phyloP scores from a whole-genome alignment of 306 rosid genomes.

The Acacia melanoxylon region DNA sequence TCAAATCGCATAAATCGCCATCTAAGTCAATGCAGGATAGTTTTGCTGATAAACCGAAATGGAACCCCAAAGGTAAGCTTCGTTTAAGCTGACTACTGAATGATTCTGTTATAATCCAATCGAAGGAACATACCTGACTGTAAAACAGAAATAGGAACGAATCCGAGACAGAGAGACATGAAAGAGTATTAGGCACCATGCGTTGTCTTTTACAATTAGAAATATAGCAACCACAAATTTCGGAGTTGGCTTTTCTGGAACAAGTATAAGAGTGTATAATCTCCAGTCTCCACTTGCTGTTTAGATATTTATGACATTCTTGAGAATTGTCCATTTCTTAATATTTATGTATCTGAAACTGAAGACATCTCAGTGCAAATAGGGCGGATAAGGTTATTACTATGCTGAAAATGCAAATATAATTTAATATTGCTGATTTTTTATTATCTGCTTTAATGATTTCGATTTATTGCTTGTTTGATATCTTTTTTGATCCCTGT shows the following conservation, averaged over 20 bases:
- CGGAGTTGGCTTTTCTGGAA: slow-evolving; percentile 65
- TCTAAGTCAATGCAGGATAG: slow-evolving; percentile 17
- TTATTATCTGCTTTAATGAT: background rate
- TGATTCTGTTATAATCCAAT: background rate
- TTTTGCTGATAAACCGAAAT: slow-evolving; percentile 37
- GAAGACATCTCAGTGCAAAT: slow-evolving; percentile 27
- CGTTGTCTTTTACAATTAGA: slow-evolving; percentile 56
- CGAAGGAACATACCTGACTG: background rate
- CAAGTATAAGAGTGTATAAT: slow-evolving; percentile 34
- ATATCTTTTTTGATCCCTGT: background rate
- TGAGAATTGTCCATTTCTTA: slow-evolving; percentile 85
- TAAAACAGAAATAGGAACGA: background rate
- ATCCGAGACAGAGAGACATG: background rate
- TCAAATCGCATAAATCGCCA: slow-evolving; percentile 16
- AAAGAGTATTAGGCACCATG: background rate
- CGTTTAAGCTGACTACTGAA: background rate
- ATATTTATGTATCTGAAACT: slow-evolving; percentile 74
- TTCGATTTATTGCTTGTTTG: background rate
- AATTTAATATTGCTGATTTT: background rate
- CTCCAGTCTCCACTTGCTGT: slow-evolving; percentile 87
- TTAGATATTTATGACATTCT: slow-evolving; percentile 73
- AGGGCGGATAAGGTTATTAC: slow-evolving; percentile 15
- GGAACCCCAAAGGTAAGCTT: slow-evolving; percentile 71
- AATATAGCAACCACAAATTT: slow-evolving; percentile 82
- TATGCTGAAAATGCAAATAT: background rate